These are phyloP conservation scores for Solanum boliviense DNA, from an alignment of 257 asterid genomes.

Conservation along the genomic window DNA sequence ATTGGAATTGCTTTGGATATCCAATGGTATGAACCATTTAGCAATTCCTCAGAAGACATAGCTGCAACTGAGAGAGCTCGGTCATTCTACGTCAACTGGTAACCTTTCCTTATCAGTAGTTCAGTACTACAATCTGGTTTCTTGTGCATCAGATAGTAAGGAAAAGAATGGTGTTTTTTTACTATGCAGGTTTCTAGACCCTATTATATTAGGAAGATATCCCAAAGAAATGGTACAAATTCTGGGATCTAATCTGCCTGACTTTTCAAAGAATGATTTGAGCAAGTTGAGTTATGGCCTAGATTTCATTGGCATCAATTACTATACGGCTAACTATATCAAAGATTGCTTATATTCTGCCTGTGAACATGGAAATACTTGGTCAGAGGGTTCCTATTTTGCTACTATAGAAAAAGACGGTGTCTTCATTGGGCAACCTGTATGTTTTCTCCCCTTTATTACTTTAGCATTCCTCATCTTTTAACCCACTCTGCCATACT, in stretches of 20 bases:
- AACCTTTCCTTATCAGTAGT: neutral
- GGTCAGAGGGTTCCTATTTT: slow-evolving; percentile 27
- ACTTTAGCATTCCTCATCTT: neutral
- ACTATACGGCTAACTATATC: slow-evolving; percentile 36
- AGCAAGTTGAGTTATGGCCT: slow-evolving; percentile 9
- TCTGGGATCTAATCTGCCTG: slow-evolving; percentile 28
- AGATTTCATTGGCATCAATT: slow-evolving; percentile 56
- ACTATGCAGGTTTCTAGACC: slow-evolving; percentile 41
- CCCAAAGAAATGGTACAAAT: slow-evolving; percentile 36
- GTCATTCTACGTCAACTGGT: slow-evolving; percentile 48
- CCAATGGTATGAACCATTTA: slow-evolving; percentile 46
- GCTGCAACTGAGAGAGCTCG: slow-evolving; percentile 56
- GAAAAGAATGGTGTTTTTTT: neutral
- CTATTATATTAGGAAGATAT: slow-evolving; percentile 44
- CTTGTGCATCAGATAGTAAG: neutral
- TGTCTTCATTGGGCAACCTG: slow-evolving; percentile 31
- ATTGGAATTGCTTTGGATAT: slow-evolving; percentile 41
- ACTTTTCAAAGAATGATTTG: slow-evolving; percentile 19
- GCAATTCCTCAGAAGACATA: slow-evolving; percentile 37
- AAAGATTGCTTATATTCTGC: slow-evolving; percentile 43
- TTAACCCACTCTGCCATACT: neutral
- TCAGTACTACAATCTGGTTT: neutral
- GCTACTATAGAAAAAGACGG: slow-evolving; percentile 30
- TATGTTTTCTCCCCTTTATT: slow-evolving; percentile 7
- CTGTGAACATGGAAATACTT: slow-evolving; percentile 31